phyloP scores from a whole-genome alignment of 2,329 filamentous ascomycete genomes.

The Colletotrichum sp. region DNA sequence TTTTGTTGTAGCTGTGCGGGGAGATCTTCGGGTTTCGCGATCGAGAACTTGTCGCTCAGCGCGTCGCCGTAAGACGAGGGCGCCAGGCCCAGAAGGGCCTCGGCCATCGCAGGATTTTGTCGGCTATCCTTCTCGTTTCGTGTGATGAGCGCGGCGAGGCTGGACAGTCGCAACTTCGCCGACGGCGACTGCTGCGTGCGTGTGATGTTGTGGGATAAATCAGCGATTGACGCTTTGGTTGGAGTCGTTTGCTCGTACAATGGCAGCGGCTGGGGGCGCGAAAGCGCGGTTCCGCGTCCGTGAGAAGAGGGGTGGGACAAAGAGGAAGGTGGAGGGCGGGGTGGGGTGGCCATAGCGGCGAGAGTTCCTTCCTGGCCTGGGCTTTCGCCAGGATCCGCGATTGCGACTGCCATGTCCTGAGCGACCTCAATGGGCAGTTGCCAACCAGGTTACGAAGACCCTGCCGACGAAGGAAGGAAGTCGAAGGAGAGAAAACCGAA shows the following conservation, averaged over 20 bases:
- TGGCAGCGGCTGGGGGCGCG: background rate
- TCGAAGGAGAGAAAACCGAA: background rate
- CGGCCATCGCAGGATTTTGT: constrained; percentile 20
- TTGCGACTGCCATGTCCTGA: background rate
- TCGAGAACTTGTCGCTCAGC: constrained; percentile 30
- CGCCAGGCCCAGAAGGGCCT: constrained; percentile 28
- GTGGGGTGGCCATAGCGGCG: background rate
- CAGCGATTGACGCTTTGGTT: background rate
- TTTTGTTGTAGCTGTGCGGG: constrained; percentile 45
- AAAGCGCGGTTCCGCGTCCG: background rate
- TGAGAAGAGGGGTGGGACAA: background rate
- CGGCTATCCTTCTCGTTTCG: background rate
- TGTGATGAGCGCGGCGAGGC: background rate
- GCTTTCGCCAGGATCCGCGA: background rate
- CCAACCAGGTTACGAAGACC: background rate
- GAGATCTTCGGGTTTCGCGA: constrained; percentile 49
- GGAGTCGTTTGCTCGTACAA: background rate
- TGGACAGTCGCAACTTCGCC: background rate
- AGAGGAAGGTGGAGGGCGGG: background rate
- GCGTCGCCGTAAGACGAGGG: constrained; percentile 24
- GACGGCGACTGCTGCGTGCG: constrained; percentile 15
- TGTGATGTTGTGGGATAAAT: background rate
- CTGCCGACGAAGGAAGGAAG: background rate
- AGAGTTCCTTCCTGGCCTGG: background rate
- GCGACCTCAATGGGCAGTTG: background rate